These are phyloP conservation scores for Lentinula guzmanii DNA, from an alignment of 768 basidiomycete genomes.

Conservation along the genomic window DNA sequence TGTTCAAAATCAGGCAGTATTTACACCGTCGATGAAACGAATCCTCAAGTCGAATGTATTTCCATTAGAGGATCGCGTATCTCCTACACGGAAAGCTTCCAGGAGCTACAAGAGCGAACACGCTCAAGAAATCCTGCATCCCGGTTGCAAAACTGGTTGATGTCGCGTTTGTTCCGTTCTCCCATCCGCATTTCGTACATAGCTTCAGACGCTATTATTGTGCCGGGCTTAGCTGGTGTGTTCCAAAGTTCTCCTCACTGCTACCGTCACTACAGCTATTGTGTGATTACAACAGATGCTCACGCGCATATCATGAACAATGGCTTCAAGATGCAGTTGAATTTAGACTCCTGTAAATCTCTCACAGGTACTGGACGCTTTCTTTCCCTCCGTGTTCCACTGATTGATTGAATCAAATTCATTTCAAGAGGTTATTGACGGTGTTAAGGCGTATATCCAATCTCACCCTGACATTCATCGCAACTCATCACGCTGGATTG, in stretches of 20 bases:
- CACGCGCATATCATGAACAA: conserved; percentile 77
- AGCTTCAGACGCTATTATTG: conserved; percentile 38
- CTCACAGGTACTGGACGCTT: conserved; percentile 40
- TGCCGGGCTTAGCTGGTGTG: conserved; percentile 71
- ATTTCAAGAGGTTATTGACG: conserved; percentile 52
- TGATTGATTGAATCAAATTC: background rate
- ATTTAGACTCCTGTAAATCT: conserved; percentile 52
- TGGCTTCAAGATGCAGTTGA: conserved; percentile 64
- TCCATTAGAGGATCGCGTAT: conserved; percentile 44
- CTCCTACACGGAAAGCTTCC: conserved; percentile 36
- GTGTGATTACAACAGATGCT: conserved; percentile 42
- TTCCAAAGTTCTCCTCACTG: background rate
- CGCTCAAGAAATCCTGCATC: background rate
- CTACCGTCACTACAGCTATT: background rate
- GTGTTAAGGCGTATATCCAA: conserved; percentile 53
- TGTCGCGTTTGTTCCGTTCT: conserved; percentile 7
- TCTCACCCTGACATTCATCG: conserved; percentile 48
- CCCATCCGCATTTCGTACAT: conserved; percentile 9
- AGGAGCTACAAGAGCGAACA: background rate
- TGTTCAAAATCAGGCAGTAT: conserved; percentile 49
- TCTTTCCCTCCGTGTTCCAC: no score
- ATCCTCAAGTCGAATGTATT: conserved; percentile 57
- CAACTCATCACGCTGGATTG: conserved; percentile 62
- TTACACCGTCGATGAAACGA: conserved; percentile 60
- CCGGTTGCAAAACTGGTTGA: background rate